Evolutionary conservation across 192 early-diverging fungal genomes (phyloP).

Genomic region (Rhizophlyctis rosea): DNA sequence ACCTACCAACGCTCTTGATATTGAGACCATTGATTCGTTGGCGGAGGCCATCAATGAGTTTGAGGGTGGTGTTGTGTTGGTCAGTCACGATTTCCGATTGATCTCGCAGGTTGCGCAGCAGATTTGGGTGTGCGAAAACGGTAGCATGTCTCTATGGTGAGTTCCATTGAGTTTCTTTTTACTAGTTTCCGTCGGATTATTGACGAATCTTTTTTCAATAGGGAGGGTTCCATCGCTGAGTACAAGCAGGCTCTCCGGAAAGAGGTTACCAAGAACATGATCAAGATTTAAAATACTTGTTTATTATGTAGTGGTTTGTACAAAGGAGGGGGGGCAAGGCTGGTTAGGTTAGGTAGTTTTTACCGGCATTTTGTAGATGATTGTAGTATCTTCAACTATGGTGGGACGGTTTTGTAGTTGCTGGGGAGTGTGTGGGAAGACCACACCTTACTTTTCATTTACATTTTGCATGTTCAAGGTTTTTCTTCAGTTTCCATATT

Average conservation of each 20-base stretch:
- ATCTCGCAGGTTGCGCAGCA: slow-evolving; percentile 91
- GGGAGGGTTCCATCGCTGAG: slow-evolving; percentile 75
- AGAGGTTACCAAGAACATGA: slow-evolving; percentile 53
- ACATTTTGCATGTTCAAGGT: no score
- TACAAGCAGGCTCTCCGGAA: slow-evolving; percentile 92
- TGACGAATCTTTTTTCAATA: no score
- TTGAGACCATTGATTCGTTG: slow-evolving; percentile 87
- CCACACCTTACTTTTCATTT: no score
- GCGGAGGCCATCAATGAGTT: slow-evolving; percentile 94
- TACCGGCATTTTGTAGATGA: no score
- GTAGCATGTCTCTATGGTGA: slow-evolving; percentile 67
- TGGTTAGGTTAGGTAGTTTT: no score
- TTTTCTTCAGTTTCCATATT: no score
- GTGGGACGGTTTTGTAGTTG: no score
- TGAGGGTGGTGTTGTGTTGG: slow-evolving; percentile 94
- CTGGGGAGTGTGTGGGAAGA: no score
- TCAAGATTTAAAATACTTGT: not conserved
- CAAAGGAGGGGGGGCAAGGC: not conserved
- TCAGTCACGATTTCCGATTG: slow-evolving; percentile 98
- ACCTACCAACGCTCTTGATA: slow-evolving; percentile 95
- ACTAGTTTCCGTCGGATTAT: no score
- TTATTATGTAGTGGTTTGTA: not conserved
- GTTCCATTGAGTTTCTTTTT: no score
- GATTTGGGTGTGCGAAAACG: slow-evolving; percentile 91
- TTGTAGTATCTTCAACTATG: no score